phyloP scores from a whole-genome alignment of 2,329 filamentous ascomycete genomes.

The Colletotrichum cordylinicola region DNA sequence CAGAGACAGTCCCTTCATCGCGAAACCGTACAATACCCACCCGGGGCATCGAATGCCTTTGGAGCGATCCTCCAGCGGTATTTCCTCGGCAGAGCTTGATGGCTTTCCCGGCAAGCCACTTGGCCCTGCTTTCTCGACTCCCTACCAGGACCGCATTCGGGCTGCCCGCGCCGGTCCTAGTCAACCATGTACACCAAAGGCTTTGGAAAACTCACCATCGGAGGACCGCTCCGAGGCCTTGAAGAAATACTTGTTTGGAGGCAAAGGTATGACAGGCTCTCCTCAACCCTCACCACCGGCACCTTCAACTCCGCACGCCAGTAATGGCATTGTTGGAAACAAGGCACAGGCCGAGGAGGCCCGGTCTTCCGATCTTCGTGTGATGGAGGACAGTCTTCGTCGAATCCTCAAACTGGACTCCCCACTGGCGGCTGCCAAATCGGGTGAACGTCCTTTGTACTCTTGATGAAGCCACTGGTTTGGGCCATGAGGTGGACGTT shows the following conservation, averaged over 20 bases:
- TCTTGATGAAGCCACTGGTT: background rate
- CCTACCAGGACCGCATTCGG: conserved; percentile 66
- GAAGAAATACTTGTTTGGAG: conserved; percentile 62
- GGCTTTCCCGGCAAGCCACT: conserved; percentile 59
- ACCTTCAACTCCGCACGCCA: background rate
- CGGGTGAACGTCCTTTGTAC: conserved; percentile 11
- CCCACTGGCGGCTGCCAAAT: conserved; percentile 26
- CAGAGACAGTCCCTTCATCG: conserved; percentile 28
- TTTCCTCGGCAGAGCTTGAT: conserved; percentile 75
- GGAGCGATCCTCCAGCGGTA: conserved; percentile 40
- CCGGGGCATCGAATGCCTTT: conserved; percentile 13
- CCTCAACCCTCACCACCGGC: conserved; percentile 6
- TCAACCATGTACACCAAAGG: conserved; percentile 4
- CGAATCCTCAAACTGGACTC: conserved; percentile 53
- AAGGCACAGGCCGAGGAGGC: background rate
- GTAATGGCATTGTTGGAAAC: background rate
- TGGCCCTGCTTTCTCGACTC: conserved; percentile 72
- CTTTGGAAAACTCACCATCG: conserved; percentile 23
- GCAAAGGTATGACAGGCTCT: conserved; percentile 29
- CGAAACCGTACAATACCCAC: conserved; percentile 13
- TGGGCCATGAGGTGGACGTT: background rate
- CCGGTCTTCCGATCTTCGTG: conserved; percentile 45
- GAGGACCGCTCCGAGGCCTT: conserved; percentile 51
- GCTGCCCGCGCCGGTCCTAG: conserved; percentile 49
- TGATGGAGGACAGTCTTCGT: conserved; percentile 60